Evolutionary conservation across 1,284 basidiomycete species (phyloP).

Genomic region (Cutaneotrichosporon mucoides): DNA sequence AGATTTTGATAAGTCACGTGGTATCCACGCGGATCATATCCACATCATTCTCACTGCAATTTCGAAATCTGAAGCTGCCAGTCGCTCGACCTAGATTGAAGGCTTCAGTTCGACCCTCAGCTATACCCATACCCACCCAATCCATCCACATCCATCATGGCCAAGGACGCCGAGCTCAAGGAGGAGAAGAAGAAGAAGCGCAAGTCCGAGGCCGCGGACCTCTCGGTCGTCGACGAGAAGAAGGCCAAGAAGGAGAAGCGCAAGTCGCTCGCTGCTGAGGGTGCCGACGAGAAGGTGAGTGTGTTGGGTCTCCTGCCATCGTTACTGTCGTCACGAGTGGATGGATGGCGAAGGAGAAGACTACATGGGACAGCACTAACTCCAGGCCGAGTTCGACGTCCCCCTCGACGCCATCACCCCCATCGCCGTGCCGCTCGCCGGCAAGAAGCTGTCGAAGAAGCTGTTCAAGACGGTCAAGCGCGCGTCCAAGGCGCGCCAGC

Average conservation of each 20-base stretch:
- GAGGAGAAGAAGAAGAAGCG: constrained; percentile 52
- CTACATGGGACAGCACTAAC: neutral
- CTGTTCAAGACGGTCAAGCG: constrained; percentile 89
- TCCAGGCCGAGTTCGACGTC: constrained; percentile 55
- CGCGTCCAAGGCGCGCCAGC: constrained; percentile 84
- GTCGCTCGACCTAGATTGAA: too few relatives aligned
- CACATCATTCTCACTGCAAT: neutral
- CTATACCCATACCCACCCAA: neutral
- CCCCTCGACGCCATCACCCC: constrained; percentile 78
- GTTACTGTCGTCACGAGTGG: too few relatives aligned
- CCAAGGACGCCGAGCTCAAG: constrained; percentile 46
- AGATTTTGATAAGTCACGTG: neutral
- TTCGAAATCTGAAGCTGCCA: neutral
- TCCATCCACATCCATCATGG: constrained; percentile 33
- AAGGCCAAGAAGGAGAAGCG: constrained; percentile 53
- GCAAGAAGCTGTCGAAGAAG: constrained; percentile 87
- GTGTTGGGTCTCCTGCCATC: neutral
- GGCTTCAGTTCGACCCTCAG: too few relatives aligned
- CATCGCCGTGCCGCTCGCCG: constrained; percentile 82
- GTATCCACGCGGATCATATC: neutral
- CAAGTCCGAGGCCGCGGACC: constrained; percentile 47
- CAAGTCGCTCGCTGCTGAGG: constrained; percentile 43
- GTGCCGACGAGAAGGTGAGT: constrained; percentile 26
- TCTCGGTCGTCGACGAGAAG: constrained; percentile 33
- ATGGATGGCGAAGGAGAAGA: too few relatives aligned